Percentiles rank a stretch among this genome's conserved stretches.
These are phyloP conservation scores for Eucalyptus rudis DNA, from an alignment of 345 rosid species.

Conservation along the genomic window DNA sequence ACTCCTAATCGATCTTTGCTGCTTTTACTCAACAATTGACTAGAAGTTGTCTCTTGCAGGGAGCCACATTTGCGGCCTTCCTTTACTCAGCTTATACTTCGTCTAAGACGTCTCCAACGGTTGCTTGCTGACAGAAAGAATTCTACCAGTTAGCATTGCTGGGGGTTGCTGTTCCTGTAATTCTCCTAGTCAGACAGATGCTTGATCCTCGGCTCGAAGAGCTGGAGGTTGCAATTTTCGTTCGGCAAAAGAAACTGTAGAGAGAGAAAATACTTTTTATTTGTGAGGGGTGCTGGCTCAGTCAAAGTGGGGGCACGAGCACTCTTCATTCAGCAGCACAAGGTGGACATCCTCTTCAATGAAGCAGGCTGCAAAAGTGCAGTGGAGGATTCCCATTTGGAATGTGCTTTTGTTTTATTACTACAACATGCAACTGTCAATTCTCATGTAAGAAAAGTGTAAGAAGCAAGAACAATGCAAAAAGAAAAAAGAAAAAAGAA, in stretches of 20 bases:
- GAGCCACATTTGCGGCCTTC: slow-evolving; percentile 79
- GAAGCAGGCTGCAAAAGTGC: slow-evolving; percentile 33
- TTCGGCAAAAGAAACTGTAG: slow-evolving; percentile 13
- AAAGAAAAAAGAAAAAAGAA: background rate
- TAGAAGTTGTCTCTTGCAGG: slow-evolving; percentile 22
- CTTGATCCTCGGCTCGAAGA: slow-evolving; percentile 51
- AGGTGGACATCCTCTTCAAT: slow-evolving; percentile 20
- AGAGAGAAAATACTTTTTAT: background rate
- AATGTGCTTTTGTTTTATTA: background rate
- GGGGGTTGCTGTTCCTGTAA: slow-evolving; percentile 1
- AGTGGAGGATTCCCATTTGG: background rate
- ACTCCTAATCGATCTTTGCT: background rate
- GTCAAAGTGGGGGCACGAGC: slow-evolving; percentile 86
- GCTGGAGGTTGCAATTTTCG: slow-evolving; percentile 19
- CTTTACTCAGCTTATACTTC: slow-evolving; percentile 66
- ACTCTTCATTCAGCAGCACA: slow-evolving; percentile 9
- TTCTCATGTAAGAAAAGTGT: background rate
- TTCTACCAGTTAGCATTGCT: slow-evolving; percentile 2
- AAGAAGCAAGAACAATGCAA: background rate
- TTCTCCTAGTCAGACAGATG: slow-evolving; percentile 11
- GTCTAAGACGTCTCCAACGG: slow-evolving; percentile 47
- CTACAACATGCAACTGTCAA: background rate
- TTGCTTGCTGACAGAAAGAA: slow-evolving; percentile 27
- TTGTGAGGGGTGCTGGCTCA: slow-evolving; percentile 35
- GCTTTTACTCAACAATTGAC: background rate